Evolutionary conservation across 2,329 filamentous ascomycete genomes (phyloP).

Genomic region (Alternaria gaisen): DNA sequence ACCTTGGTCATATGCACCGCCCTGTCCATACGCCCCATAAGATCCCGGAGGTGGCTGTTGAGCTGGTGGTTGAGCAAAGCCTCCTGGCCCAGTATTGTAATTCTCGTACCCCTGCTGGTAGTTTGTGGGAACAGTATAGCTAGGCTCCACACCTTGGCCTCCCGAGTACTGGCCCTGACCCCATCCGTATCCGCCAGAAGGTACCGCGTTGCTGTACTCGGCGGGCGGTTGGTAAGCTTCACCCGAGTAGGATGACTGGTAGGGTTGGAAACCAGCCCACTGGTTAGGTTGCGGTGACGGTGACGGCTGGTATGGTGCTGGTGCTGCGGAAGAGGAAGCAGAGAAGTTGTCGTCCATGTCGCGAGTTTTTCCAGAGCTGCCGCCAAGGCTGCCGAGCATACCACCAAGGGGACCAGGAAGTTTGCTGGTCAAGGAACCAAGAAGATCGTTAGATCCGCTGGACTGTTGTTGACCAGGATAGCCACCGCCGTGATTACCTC

Average conservation of each 20-base stretch:
- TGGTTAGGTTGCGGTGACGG: constrained; percentile 39
- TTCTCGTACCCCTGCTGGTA: constrained; percentile 52
- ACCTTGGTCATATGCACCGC: constrained; percentile 32
- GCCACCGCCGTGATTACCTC: constrained; percentile 13
- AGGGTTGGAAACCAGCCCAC: constrained; percentile 47
- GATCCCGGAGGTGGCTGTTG: constrained; percentile 28
- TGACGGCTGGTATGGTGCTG: constrained; percentile 30
- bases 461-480: constrained; percentile 14
- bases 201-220: constrained; percentile 37
- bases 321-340: constrained; percentile 17
- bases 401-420: constrained; percentile 32
- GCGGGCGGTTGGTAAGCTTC: constrained; percentile 40
- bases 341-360: constrained; percentile 34
- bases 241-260: constrained; percentile 46
- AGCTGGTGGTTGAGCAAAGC: constrained; percentile 27
- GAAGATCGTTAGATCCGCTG: constrained; percentile 31
- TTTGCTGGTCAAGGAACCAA: constrained; percentile 32
- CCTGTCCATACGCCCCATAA: constrained; percentile 33
- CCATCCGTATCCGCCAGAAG: constrained; percentile 38
- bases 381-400: constrained; percentile 29
- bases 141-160: constrained; percentile 44
- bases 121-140: constrained; percentile 45
- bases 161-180: constrained; percentile 43
- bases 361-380: constrained; percentile 31
- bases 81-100: constrained; percentile 24